Percentiles rank a stretch among this genome's conserved stretches.
Evolutionary conservation across 2,329 filamentous ascomycete genomes (phyloP).

Genomic region (Acrodontium crateriforme): DNA sequence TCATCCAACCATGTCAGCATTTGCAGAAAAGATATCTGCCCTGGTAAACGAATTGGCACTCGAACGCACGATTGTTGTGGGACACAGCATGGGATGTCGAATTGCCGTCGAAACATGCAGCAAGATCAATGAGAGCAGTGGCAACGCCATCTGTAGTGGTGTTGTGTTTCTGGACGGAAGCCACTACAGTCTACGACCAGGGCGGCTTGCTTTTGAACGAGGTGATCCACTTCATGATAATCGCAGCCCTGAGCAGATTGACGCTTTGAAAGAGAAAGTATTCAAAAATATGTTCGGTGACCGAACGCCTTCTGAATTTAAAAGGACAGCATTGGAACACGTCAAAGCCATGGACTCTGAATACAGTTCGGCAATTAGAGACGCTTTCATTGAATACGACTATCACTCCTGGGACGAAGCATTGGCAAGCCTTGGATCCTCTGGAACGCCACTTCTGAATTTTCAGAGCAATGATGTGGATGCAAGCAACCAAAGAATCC

Average conservation of each 20-base stretch:
- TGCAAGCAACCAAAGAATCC: constrained; percentile 3
- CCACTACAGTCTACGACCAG: constrained; percentile 4
- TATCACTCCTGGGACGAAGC: background rate
- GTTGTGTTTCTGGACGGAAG: constrained; percentile 7
- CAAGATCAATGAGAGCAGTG: too few species aligned
- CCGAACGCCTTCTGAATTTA: constrained; percentile 4
- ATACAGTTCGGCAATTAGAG: constrained; percentile 3
- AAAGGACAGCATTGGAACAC: constrained; percentile 2
- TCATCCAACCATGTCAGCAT: constrained; percentile 1
- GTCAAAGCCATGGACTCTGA: constrained; percentile 3
- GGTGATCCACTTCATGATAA: constrained; percentile 2
- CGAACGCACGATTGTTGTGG: constrained; percentile 3
- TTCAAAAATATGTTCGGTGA: constrained; percentile 6
- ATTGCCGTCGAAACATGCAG: too few species aligned
- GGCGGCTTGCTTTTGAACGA: constrained; percentile 4
- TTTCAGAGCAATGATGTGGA: constrained; percentile 5
- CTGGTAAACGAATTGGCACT: constrained; percentile 2
- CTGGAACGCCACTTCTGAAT: constrained; percentile 3
- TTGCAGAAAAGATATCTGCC: constrained; percentile 2
- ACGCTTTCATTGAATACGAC: constrained; percentile 5
- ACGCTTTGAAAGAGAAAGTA: constrained; percentile 1
- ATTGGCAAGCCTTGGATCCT: constrained; percentile 2
- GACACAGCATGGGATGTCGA: constrained; percentile 7
- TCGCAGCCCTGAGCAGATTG: constrained; percentile 1
- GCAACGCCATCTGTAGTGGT: too few species aligned